Evolutionary conservation across 352 stramenopile species (phyloP).

Genomic region (Phytophthora brassicae): DNA sequence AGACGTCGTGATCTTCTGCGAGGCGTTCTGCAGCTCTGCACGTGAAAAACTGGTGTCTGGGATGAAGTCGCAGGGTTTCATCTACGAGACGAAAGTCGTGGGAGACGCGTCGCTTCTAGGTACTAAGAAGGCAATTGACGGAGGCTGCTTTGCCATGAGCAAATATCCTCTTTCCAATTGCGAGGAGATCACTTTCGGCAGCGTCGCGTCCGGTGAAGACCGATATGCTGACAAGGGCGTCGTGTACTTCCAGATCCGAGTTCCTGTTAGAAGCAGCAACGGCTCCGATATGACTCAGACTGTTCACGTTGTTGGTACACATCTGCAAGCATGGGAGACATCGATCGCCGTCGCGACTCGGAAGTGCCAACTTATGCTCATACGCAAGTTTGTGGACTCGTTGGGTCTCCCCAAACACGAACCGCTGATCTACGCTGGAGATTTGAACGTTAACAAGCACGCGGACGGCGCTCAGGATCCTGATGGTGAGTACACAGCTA

Average conservation of each 20-base stretch:
- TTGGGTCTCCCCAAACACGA: constrained; percentile 48
- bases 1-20: constrained; percentile 74
- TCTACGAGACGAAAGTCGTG: constrained; percentile 73
- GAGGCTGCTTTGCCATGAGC: constrained; percentile 72
- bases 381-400: constrained; percentile 54
- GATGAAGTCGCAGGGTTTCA: constrained; percentile 67
- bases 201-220: constrained; percentile 54
- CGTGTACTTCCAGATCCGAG: constrained; percentile 56
- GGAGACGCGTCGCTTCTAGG: constrained; percentile 48
- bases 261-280: constrained; percentile 12
- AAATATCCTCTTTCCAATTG: constrained; percentile 56
- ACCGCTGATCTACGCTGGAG: constrained; percentile 53
- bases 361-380: constrained; percentile 41
- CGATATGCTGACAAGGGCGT: constrained; percentile 66
- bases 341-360: constrained; percentile 40
- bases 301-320: constrained; percentile 65
- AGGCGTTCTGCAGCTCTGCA: constrained; percentile 55
- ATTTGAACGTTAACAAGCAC: constrained; percentile 67
- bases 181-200: constrained; percentile 63
- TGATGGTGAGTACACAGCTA: constrained; percentile 44
- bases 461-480: constrained; percentile 17
- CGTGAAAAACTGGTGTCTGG: constrained; percentile 51
- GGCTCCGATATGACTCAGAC: constrained; percentile 24
- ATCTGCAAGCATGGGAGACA: constrained; percentile 71
- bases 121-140: constrained; percentile 64